Evolutionary conservation across 2,329 filamentous ascomycete species (phyloP).

Genomic region (Allantophomopsis cytisporea): DNA sequence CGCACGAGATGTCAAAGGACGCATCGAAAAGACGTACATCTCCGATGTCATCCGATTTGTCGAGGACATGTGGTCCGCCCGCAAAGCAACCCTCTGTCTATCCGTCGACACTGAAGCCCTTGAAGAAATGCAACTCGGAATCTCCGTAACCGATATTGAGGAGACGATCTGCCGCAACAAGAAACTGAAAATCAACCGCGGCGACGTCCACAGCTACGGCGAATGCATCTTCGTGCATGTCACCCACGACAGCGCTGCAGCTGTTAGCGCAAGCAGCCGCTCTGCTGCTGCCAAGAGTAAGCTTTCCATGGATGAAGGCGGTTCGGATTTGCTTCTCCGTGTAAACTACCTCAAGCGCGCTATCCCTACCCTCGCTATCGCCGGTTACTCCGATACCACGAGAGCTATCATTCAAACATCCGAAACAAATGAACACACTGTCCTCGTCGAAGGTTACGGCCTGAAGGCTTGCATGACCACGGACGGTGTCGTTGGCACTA

Average conservation of each 20-base stretch:
- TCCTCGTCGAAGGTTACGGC: constrained; percentile 91
- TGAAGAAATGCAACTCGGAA: constrained; percentile 67
- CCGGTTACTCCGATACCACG: constrained; percentile 74
- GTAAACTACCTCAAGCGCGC: constrained; percentile 76
- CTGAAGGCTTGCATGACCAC: constrained; percentile 85
- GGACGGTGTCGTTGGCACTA: constrained; percentile 70
- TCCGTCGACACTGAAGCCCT: constrained; percentile 72
- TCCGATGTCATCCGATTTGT: constrained; percentile 69
- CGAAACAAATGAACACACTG: constrained; percentile 52
- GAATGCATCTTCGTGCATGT: constrained; percentile 64
- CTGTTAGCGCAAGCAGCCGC: constrained; percentile 9
- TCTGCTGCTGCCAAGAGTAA: constrained; percentile 12
- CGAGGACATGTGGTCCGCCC: constrained; percentile 77
- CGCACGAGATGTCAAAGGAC: constrained; percentile 81
- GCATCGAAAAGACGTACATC: constrained; percentile 90
- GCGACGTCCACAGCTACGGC: constrained; percentile 48
- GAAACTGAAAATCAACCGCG: constrained; percentile 62
- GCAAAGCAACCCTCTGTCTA: constrained; percentile 64
- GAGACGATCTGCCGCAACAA: constrained; percentile 66
- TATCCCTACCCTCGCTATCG: constrained; percentile 73
- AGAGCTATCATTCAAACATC: constrained; percentile 83
- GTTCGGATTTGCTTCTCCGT: constrained; percentile 56
- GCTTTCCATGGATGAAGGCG: constrained; percentile 28
- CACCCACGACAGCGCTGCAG: constrained; percentile 35
- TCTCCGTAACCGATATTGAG: constrained; percentile 60